Conservation (phyloP, 192 early-diverging fungal species). For the Coemansia sp. region DNA sequence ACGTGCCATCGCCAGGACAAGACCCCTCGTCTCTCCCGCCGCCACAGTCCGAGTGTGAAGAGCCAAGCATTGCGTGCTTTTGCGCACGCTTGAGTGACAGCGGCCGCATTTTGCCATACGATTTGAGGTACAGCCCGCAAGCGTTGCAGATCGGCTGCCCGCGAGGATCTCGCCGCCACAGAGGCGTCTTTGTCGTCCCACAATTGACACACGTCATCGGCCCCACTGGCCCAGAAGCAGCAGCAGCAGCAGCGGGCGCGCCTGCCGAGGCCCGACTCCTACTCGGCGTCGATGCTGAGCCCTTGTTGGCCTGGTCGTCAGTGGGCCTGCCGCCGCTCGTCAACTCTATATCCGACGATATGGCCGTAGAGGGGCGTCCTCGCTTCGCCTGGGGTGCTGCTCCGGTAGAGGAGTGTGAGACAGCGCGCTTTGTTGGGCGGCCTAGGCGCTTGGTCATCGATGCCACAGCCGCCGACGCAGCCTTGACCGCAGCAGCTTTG, state of each 20-base stretch:
- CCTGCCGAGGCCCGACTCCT: not conserved
- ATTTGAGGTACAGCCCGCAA: slow-evolving; percentile 63
- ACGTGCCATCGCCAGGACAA: slow-evolving; percentile 78
- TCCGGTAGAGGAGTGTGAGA: not conserved
- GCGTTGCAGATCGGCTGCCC: slow-evolving; percentile 84
- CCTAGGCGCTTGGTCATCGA: slow-evolving; percentile 37
- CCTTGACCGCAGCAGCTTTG: slow-evolving; percentile 46
- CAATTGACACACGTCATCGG: slow-evolving; percentile 73
- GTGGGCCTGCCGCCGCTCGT: not conserved
- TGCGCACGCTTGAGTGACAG: slow-evolving; percentile 48
- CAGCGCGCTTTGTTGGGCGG: slow-evolving; percentile 27
- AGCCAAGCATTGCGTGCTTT: slow-evolving; percentile 7
- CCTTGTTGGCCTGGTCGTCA: slow-evolving; percentile 17
- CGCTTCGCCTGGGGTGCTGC: not conserved
- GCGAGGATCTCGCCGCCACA: slow-evolving; percentile 76
- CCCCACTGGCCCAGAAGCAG: slow-evolving; percentile 14
- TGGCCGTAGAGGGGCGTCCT: not conserved
- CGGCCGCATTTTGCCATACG: slow-evolving; percentile 57
- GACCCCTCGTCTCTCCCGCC: slow-evolving; percentile 45
- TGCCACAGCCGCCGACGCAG: slow-evolving; percentile 34
- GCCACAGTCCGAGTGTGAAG: not conserved
- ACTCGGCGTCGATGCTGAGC: slow-evolving; percentile 11
- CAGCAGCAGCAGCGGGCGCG: not conserved
- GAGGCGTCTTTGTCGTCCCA: slow-evolving; percentile 74
- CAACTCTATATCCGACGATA: not conserved